A percentile compares a stretch with the other conserved stretches of the same genome.
Evolutionary conservation across 1,284 basidiomycete species (phyloP).

Genomic region (Apiotrichum mycotoxinovorans): DNA sequence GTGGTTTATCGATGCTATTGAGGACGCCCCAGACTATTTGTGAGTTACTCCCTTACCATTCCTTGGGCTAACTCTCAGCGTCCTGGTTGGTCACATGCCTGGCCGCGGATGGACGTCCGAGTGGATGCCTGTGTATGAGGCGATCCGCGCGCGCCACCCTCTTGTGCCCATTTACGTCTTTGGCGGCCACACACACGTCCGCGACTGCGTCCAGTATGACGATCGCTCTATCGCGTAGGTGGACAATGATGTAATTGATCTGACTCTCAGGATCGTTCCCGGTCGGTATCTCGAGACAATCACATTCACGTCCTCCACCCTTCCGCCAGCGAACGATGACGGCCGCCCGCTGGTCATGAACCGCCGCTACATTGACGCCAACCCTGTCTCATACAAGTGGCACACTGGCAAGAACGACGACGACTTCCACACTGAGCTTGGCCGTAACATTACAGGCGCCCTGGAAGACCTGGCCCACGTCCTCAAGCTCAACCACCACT

Average conservation of each 20-base stretch:
- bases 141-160: constrained; percentile 67
- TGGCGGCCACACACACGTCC: constrained; percentile 73
- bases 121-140: constrained; percentile 70
- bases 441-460: constrained; percentile 34
- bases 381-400: constrained; percentile 48
- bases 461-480: constrained; percentile 31
- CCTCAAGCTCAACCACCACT: constrained; percentile 47
- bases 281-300: constrained; percentile 85
- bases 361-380: constrained; percentile 53
- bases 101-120: constrained; percentile 41
- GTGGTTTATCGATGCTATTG: constrained; percentile 68
- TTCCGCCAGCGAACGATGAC: constrained; percentile 17
- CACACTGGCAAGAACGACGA: constrained; percentile 34
- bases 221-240: constrained; percentile 44
- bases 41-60: constrained; percentile 1
- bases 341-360: constrained; percentile 41
- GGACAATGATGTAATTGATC: constrained; percentile 51
- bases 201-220: constrained; percentile 63
- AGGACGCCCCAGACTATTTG: constrained; percentile 77
- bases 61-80: constrained; percentile 9
- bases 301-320: constrained; percentile 54
- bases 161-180: constrained; percentile 72
- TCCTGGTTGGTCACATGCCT: constrained; percentile 48
- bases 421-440: constrained; percentile 40
- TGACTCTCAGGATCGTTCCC: constrained; percentile 62